phyloP scores from a whole-genome alignment of 2,329 filamentous ascomycete species.

The Metarhizium guizhouense region DNA sequence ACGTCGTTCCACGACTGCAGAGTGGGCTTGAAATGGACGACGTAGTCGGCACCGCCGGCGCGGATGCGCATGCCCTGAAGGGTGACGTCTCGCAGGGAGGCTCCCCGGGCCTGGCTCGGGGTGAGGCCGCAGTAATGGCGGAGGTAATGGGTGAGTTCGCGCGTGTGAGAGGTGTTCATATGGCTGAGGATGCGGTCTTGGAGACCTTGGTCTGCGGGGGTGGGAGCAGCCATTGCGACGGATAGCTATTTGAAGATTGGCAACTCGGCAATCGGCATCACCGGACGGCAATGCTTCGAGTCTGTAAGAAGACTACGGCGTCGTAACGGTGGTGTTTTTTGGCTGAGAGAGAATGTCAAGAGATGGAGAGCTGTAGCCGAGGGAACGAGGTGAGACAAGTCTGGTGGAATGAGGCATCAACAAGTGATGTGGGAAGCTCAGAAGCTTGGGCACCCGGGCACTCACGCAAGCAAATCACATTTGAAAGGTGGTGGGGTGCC shows the following conservation, averaged over 20 bases:
- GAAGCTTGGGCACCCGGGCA: no score
- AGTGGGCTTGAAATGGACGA: slow-evolving; percentile 59
- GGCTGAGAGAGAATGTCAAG: no score
- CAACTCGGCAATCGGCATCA: no score
- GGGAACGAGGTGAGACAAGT: no score
- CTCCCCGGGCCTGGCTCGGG: slow-evolving; percentile 34
- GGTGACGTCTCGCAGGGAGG: slow-evolving; percentile 55
- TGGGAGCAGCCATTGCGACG: neutral
- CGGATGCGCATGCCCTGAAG: slow-evolving; percentile 55
- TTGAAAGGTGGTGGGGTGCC: neutral
- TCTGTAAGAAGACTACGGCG: no score
- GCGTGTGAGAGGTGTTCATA: slow-evolving; percentile 78
- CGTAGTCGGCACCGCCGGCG: slow-evolving; percentile 34
- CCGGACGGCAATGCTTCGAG: no score
- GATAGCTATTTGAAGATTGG: neutral
- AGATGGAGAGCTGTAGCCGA: no score
- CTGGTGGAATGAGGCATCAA: no score
- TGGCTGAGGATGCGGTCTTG: slow-evolving; percentile 51
- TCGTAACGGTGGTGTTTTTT: neutral
- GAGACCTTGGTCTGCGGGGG: slow-evolving; percentile 15
- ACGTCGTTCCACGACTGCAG: slow-evolving; percentile 60
- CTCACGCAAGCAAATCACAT: no score
- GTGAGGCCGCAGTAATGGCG: slow-evolving; percentile 58
- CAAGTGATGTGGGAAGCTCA: no score
- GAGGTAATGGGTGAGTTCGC: slow-evolving; percentile 70